Evolutionary conservation across 2,329 filamentous ascomycete species (phyloP).

Genomic region (Dactylonectria macrodidyma): DNA sequence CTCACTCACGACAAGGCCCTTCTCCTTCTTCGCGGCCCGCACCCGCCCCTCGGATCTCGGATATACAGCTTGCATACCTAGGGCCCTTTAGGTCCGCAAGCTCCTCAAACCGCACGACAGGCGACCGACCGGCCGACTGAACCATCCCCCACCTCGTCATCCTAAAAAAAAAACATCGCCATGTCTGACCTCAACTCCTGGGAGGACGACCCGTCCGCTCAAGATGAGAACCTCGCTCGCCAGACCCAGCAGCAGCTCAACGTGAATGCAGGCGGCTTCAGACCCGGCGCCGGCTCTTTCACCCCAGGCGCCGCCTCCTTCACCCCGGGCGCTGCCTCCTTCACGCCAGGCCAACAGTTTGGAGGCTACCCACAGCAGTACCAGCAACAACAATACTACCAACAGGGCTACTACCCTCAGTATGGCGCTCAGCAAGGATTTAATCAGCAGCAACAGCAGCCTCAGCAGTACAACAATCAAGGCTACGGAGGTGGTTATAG

Average conservation of each 20-base stretch:
- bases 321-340: conserved; percentile 78
- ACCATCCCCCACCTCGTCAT: conserved; percentile 28
- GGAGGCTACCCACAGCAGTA: conserved; percentile 71
- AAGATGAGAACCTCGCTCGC: conserved; percentile 83
- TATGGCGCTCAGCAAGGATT: conserved; percentile 66
- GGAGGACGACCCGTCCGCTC: conserved; percentile 87
- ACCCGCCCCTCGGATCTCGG: conserved; percentile 25
- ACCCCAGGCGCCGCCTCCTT: conserved; percentile 81
- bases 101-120: conserved; percentile 38
- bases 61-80: conserved; percentile 30
- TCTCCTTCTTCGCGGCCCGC: conserved; percentile 11
- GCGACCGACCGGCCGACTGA: conserved; percentile 39
- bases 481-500: conserved; percentile 67
- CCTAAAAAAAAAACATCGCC: conserved; percentile 47
- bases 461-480: conserved; percentile 62
- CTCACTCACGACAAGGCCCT: conserved; percentile 21
- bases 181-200: conserved; percentile 97
- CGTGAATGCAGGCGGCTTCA: conserved; percentile 72
- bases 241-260: conserved; percentile 84
- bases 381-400: conserved; percentile 66
- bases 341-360: conserved; percentile 80
- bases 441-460: conserved; percentile 53
- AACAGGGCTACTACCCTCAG: conserved; percentile 71
- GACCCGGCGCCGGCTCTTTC: conserved; percentile 74
- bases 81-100: conserved; percentile 32